Conservation (phyloP, 2,329 filamentous ascomycete species). For the Teratosphaeria zuluensis region DNA sequence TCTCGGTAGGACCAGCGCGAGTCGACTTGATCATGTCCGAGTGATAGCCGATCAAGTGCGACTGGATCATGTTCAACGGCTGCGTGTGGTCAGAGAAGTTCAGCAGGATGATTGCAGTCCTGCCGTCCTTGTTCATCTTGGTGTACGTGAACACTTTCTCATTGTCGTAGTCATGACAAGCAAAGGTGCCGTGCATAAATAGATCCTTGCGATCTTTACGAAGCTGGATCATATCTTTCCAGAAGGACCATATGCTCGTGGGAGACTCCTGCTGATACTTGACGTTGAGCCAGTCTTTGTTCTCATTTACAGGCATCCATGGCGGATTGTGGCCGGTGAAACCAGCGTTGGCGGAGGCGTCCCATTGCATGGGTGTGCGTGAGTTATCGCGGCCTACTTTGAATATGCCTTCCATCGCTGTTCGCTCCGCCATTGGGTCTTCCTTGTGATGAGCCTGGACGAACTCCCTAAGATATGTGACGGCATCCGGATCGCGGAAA, state of each 20-base stretch:
- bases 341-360: conserved; percentile 48
- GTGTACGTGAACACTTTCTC: conserved; percentile 43
- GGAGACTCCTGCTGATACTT: conserved; percentile 40
- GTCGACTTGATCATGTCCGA: conserved; percentile 10
- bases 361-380: conserved; percentile 65
- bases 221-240: conserved; percentile 42
- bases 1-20: conserved; percentile 35
- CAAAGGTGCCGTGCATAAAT: conserved; percentile 59
- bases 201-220: conserved; percentile 53
- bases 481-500: conserved; percentile 56
- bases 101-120: conserved; percentile 26
- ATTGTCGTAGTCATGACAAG: conserved; percentile 43
- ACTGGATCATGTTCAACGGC: conserved; percentile 1
- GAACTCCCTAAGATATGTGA: conserved; percentile 34
- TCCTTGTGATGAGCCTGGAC: conserved; percentile 19
- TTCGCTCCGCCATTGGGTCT: conserved; percentile 29
- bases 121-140: conserved; percentile 22
- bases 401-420: conserved; percentile 43
- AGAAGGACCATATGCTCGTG: conserved; percentile 51
- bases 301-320: conserved; percentile 63
- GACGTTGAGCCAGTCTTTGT: conserved; percentile 55
- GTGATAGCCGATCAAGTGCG: neutral
- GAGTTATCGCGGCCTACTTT: conserved; percentile 59
- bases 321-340: conserved; percentile 49
- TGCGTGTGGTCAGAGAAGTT: conserved; percentile 27